Evolutionary conservation across 129 eudicot species (phyloP).

Genomic region (Dittrichia graveolens): DNA sequence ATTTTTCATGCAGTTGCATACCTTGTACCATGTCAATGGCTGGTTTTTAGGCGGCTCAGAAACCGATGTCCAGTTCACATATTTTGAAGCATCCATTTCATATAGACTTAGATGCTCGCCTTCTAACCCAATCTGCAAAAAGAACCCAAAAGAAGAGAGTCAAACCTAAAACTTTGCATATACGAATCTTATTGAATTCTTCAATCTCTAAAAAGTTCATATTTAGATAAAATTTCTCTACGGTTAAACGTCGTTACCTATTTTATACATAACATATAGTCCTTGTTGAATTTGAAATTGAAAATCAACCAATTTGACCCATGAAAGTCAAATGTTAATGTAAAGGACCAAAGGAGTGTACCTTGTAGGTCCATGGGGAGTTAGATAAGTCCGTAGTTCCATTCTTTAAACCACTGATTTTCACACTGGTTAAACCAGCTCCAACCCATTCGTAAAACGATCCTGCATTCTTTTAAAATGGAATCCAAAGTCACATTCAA

Average conservation of each 20-base stretch:
- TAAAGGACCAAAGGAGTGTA: slow-evolving; percentile 21
- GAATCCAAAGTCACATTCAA: slow-evolving; percentile 6
- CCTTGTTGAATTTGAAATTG: neutral
- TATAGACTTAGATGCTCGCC: slow-evolving; percentile 76
- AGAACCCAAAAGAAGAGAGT: slow-evolving; percentile 6
- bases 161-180: neutral
- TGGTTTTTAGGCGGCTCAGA: slow-evolving; percentile 70
- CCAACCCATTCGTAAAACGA: slow-evolving; percentile 88
- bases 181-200: neutral
- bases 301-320: neutral
- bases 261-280: no score
- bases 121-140: slow-evolving; percentile 71
- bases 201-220: no score
- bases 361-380: slow-evolving; percentile 79
- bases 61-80: slow-evolving; percentile 60
- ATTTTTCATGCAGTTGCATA: slow-evolving; percentile 30
- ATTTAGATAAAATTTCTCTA: no score
- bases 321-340: slow-evolving; percentile 18
- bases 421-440: slow-evolving; percentile 83
- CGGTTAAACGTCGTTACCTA: no score
- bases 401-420: slow-evolving; percentile 55
- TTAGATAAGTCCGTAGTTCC: slow-evolving; percentile 66
- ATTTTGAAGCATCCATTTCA: slow-evolving; percentile 44
- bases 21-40: slow-evolving; percentile 99
- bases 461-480: slow-evolving; percentile 68